A percentile compares a stretch with the other conserved stretches of the same genome.
phyloP scores from a whole-genome alignment of 1,139 yeast species.

The Nakaseomyces sp. region DNA sequence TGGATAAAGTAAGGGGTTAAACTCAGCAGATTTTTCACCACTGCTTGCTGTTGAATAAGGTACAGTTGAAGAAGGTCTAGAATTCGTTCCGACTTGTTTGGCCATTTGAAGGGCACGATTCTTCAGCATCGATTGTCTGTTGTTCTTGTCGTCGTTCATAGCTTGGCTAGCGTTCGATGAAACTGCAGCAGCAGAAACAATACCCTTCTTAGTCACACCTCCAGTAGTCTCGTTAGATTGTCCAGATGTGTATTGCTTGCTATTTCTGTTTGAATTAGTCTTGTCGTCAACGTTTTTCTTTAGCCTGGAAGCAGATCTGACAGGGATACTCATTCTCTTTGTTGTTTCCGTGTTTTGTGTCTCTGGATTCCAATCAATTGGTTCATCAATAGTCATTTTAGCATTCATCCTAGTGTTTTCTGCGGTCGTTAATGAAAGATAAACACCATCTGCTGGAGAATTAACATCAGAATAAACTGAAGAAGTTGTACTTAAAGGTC shows the following conservation, averaged over 20 bases:
- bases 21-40: neutral
- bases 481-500: constrained; percentile 11
- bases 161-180: neutral
- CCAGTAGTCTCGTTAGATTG: constrained; percentile 4
- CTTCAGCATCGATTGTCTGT: constrained; percentile 2
- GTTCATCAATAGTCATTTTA: constrained; percentile 37
- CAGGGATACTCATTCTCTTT: constrained; percentile 4
- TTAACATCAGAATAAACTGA: constrained; percentile 11
- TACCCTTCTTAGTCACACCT: constrained; percentile 3
- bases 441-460: constrained; percentile 50
- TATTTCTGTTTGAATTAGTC: neutral
- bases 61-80: neutral
- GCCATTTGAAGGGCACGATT: constrained; percentile 4
- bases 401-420: constrained; percentile 70
- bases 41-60: constrained; percentile 5
- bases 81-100: neutral
- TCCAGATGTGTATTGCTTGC: constrained; percentile 2
- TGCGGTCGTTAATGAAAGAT: constrained; percentile 62
- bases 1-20: constrained; percentile 20
- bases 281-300: neutral
- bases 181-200: constrained; percentile 5
- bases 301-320: neutral
- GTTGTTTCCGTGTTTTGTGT: constrained; percentile 6
- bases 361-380: constrained; percentile 4
- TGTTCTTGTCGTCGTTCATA: neutral